These are phyloP conservation scores for Micractinium sp. DNA, from an alignment of 139 green algal species.

Conservation along the genomic window DNA sequence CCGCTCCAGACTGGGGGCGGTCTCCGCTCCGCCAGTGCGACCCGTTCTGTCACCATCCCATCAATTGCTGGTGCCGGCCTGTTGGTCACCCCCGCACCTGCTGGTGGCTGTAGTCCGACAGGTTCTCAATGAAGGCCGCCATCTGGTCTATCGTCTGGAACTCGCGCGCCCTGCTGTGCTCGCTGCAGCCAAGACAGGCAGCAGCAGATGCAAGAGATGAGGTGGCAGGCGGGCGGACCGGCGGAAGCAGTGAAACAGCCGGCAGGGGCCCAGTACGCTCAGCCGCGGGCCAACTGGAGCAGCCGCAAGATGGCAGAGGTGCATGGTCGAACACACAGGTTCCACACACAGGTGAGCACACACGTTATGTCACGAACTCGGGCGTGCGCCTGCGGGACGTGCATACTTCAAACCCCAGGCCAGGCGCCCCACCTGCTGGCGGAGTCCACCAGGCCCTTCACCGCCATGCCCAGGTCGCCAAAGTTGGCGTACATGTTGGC, in stretches of 20 bases:
- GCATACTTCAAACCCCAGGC: no score
- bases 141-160: slow-evolving; percentile 86
- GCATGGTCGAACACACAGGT: not conserved
- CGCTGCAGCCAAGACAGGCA: not conserved
- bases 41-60: not conserved
- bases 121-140: slow-evolving; percentile 86
- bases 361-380: no score
- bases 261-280: no score
- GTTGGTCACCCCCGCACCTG: not conserved
- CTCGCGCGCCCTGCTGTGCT: slow-evolving; percentile 16
- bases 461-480: slow-evolving; percentile 81
- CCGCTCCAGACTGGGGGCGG: no score
- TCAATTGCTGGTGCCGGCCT: not conserved
- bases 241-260: no score
- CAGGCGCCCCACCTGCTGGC: slow-evolving; percentile 22
- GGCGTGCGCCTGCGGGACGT: no score
- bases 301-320: not conserved
- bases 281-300: no score
- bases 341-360: no score
- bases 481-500: slow-evolving; percentile 81
- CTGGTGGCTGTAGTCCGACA: slow-evolving; percentile 71
- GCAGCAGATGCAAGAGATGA: not conserved
- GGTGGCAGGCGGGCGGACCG: not conserved
- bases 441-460: slow-evolving; percentile 66
- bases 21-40: not conserved